These are phyloP conservation scores for Eucalyptus curtisii DNA, from an alignment of 345 rosid species.

Conservation along the genomic window DNA sequence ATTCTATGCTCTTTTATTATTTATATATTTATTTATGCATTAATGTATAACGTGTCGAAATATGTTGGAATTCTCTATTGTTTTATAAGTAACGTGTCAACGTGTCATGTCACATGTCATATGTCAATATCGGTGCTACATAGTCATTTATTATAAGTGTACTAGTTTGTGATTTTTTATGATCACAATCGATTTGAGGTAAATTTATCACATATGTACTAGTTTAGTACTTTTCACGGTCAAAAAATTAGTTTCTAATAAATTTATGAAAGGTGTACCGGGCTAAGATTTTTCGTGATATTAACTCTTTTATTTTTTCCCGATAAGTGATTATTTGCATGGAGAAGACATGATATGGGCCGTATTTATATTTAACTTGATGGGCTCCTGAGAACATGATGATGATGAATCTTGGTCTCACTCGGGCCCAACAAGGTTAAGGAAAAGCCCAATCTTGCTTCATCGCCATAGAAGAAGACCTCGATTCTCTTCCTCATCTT, in stretches of 20 bases:
- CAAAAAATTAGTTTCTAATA: too few species aligned
- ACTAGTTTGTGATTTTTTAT: too few species aligned
- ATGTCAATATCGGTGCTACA: accelerated
- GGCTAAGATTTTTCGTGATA: accelerated
- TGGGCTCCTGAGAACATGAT: background rate
- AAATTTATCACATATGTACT: accelerated
- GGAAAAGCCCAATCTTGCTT: background rate
- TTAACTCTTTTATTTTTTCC: too few species aligned
- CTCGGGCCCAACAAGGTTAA: background rate
- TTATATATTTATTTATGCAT: too few species aligned
- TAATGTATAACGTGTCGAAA: too few species aligned
- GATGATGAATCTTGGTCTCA: background rate
- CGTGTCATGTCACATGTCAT: accelerated
- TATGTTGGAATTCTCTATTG: accelerated
- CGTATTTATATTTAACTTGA: background rate
- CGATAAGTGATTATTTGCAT: background rate
- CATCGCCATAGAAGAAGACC: background rate
- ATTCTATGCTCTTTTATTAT: too few species aligned
- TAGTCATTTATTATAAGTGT: accelerated
- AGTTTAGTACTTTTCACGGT: too few species aligned
- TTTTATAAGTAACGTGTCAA: accelerated
- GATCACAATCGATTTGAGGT: too few species aligned
- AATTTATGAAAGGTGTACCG: too few species aligned
- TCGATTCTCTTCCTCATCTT: background rate
- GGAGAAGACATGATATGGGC: too few species aligned